Percentiles rank a stretch among this genome's conserved stretches.
Conservation (phyloP, 225 moss, liverwort and hornwort genomes). For the Pseudoscleropodium purum region DNA sequence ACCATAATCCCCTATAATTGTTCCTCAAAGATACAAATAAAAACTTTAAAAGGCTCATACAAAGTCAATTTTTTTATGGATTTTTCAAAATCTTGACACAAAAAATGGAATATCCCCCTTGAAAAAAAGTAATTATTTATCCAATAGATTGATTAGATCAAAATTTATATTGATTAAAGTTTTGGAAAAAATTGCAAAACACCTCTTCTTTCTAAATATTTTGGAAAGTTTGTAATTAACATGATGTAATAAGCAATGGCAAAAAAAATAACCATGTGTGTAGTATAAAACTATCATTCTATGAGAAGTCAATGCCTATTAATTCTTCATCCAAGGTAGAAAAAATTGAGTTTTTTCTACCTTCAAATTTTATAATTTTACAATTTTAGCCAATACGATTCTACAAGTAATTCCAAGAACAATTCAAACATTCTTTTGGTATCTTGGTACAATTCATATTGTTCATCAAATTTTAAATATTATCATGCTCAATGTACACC, state of each 20-base stretch:
- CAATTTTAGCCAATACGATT: not conserved
- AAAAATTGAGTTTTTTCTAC: not conserved
- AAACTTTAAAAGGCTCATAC: fast-evolving
- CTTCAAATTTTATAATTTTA: not conserved
- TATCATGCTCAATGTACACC: not conserved
- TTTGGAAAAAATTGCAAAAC: not conserved
- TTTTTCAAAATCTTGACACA: not conserved
- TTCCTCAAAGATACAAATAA: not conserved
- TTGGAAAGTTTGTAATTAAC: not conserved
- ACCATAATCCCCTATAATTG: fast-evolving
- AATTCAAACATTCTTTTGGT: not conserved
- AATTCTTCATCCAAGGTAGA: not conserved
- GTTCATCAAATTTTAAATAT: not conserved
- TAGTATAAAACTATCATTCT: too few relatives aligned
- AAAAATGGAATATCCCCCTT: not conserved
- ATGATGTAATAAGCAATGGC: not conserved
- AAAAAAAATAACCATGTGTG: not conserved
- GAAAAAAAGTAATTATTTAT: not conserved
- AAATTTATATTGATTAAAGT: not conserved
- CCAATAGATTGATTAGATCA: not conserved
- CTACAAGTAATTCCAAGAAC: not conserved
- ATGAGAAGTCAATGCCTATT: not conserved
- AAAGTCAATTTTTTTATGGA: not conserved
- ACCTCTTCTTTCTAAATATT: not conserved
- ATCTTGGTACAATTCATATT: not conserved